phyloP scores from a whole-genome alignment of 352 stramenopile species.

The Phytopythium ostracodes region DNA sequence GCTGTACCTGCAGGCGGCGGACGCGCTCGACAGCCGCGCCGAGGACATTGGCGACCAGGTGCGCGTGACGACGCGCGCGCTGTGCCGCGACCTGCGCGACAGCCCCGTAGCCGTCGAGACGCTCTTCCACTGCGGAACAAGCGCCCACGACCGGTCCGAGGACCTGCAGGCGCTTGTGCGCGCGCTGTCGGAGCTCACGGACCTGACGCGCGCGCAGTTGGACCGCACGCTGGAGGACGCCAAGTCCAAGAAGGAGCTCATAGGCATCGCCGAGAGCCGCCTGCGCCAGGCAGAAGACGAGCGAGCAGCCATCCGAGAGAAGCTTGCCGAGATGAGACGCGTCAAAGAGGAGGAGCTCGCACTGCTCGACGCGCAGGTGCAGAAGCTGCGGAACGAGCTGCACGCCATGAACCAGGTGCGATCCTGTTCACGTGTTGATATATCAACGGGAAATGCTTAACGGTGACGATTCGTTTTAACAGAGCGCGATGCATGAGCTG shows the following conservation, averaged over 20 bases:
- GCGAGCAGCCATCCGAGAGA: constrained; percentile 63
- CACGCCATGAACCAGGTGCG: constrained; percentile 64
- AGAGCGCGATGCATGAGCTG: constrained; percentile 71
- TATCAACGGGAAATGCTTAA: background rate
- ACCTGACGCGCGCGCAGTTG: constrained; percentile 67
- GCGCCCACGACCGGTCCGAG: constrained; percentile 50
- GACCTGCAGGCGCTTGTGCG: constrained; percentile 75
- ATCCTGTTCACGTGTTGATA: background rate
- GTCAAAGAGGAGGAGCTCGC: constrained; percentile 83
- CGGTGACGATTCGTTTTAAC: background rate
- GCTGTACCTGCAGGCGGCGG: constrained; percentile 52
- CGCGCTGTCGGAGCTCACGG: constrained; percentile 76
- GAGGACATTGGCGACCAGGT: constrained; percentile 82
- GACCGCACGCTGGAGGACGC: constrained; percentile 86
- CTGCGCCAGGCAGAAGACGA: constrained; percentile 85
- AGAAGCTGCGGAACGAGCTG: constrained; percentile 78
- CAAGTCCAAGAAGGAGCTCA: constrained; percentile 77
- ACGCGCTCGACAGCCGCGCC: constrained; percentile 52
- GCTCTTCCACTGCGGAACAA: constrained; percentile 63
- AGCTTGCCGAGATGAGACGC: constrained; percentile 69
- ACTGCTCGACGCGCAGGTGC: constrained; percentile 72
- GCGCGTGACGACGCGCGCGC: constrained; percentile 45
- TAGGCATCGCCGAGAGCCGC: constrained; percentile 68
- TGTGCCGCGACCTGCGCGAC: constrained; percentile 75
- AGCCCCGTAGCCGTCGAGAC: constrained; percentile 67